phyloP scores from a whole-genome alignment of 1,284 basidiomycete species.

The Ceratobasidium sp. region DNA sequence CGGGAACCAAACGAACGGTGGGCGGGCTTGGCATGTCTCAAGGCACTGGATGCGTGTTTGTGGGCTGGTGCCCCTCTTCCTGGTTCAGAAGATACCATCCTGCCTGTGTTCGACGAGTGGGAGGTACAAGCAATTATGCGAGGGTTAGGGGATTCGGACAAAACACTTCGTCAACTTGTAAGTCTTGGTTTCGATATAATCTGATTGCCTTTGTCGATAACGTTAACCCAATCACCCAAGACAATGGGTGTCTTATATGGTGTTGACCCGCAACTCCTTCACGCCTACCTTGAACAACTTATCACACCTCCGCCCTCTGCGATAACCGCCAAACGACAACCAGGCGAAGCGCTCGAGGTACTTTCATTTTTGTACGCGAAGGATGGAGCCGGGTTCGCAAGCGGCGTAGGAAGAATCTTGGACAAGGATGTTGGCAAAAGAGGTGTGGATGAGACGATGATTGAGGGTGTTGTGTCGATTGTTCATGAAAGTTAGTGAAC shows the following conservation, averaged over 20 bases:
- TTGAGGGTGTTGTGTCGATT: constrained; percentile 20
- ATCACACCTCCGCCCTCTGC: constrained; percentile 27
- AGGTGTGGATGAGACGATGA: constrained; percentile 27
- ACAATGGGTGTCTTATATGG: constrained; percentile 31
- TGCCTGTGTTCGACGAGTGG: constrained; percentile 40
- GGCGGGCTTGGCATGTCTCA: constrained; percentile 73
- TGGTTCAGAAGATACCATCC: constrained; percentile 11
- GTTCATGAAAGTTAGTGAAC: constrained; percentile 26
- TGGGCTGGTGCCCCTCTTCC: constrained; percentile 67
- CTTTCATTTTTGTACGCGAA: constrained; percentile 26
- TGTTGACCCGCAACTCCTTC: constrained; percentile 34
- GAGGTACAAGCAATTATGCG: constrained; percentile 31
- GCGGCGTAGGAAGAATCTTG: constrained; percentile 12
- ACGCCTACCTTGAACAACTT: constrained; percentile 37
- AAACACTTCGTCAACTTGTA: constrained; percentile 32
- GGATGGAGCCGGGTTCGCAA: constrained; percentile 4
- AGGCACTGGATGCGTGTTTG: constrained; percentile 66
- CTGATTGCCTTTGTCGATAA: background rate
- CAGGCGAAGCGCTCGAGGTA: constrained; percentile 25
- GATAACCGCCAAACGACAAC: background rate
- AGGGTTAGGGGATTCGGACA: constrained; percentile 23
- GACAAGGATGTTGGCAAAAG: background rate
- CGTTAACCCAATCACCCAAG: background rate
- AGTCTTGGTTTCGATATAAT: background rate
- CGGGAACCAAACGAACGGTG: constrained; percentile 71